Percentiles rank a stretch among this genome's conserved stretches.
phyloP scores from a whole-genome alignment of 495 filamentous ascomycete genomes.

The Parathielavia appendiculata region DNA sequence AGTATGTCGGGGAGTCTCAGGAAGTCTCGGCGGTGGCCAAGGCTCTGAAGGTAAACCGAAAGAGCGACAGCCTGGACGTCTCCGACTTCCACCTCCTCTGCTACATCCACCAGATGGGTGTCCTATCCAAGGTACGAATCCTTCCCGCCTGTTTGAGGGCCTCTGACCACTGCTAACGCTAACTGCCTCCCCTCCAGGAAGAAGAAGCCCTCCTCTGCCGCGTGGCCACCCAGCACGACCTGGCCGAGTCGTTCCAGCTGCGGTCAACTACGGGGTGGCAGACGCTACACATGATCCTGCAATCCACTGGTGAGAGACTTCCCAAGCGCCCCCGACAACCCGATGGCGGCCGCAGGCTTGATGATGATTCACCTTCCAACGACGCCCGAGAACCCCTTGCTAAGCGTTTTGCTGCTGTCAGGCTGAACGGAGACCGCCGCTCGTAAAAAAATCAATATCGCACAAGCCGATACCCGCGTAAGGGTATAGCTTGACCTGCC shows the following conservation, averaged over 20 bases:
- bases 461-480: too few relatives aligned
- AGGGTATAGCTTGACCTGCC: too few relatives aligned
- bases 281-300: conserved; percentile 84
- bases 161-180: conserved; percentile 3
- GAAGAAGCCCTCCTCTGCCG: conserved; percentile 84
- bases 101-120: conserved; percentile 73
- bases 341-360: conserved; percentile 26
- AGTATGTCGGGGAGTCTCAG: conserved; percentile 76
- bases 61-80: conserved; percentile 59
- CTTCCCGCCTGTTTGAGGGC: too few relatives aligned
- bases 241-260: conserved; percentile 71
- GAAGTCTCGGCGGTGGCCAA: conserved; percentile 47
- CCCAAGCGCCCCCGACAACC: conserved; percentile 67
- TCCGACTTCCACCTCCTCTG: conserved; percentile 92
- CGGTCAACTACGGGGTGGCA: conserved; percentile 85
- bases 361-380: not conserved
- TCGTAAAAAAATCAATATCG: too few relatives aligned
- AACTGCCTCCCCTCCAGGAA: conserved; percentile 52
- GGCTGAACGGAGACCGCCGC: conserved; percentile 54
- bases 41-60: conserved; percentile 38
- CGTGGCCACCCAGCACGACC: conserved; percentile 71
- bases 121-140: conserved; percentile 66
- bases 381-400: conserved; percentile 67
- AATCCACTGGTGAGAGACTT: conserved; percentile 94
- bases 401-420: conserved; percentile 99